Base-by-base conservation (phyloP, 345 rosid species). In the Dovyalis caffra region DNA sequence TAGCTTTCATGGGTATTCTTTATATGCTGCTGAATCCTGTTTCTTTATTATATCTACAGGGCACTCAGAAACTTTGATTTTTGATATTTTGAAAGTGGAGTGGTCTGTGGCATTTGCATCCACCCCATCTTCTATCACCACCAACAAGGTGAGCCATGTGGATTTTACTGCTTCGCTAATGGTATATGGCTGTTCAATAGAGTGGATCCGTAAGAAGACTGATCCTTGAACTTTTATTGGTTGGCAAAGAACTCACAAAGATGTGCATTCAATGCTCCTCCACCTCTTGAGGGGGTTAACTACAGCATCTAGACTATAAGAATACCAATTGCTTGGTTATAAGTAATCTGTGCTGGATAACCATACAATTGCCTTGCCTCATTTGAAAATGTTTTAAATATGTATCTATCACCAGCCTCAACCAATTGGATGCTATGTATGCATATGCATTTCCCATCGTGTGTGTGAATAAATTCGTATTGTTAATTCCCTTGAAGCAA, bases 41-140 rank as follows among this genome's bases (percentile, higher is more conserved):
- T 29, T 61, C 29, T 66, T 66, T 34, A 23, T 38, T 38, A 29
- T 75, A 37, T 77, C 73, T 76, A 32, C 90, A 95, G 99, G 99
- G 80, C 97, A 93, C 67, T 70, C 90, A 10, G 99, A 95, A 79
- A 95, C 99, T 64, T 78, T 93, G 78, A 79, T 95, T 70, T 93
- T 84, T 58, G 99, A 95, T 82, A 79, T 91, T 71, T 37, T 93
- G 69, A 91, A 87, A 79, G 71, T 70, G 26, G 96, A 95, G 81
- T 95, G 99, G 98, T 93, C 98, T 65, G 80, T 93, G 69, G 91
- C 90, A 68, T 70, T 85, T 83, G 80, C 92, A 71, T 83, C 98
- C 35, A 81, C 89, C 51, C 87, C 91, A 43, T 91, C 96, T 78
- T 93, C 97, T 32, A 85, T 90, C 58, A 86, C 91, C 58, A 70